phyloP scores from a whole-genome alignment of 352 stramenopile species.

The Blastocystis sp. region DNA sequence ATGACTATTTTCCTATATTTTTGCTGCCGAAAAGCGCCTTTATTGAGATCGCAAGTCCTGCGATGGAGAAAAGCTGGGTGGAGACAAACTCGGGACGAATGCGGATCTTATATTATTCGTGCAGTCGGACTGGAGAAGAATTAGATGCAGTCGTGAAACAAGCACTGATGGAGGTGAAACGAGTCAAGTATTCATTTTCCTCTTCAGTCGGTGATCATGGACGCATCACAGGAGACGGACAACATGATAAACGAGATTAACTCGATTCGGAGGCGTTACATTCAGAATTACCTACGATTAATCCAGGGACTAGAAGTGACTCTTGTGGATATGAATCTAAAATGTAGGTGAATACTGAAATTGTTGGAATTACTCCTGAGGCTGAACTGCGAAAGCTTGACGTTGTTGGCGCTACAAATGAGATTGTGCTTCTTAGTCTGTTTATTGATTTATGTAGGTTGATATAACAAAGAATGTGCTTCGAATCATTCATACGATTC shows the following conservation, averaged over 20 bases:
- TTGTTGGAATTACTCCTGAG: neutral
- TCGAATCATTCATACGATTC: neutral
- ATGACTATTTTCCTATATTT: constrained; percentile 32
- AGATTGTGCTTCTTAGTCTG: neutral
- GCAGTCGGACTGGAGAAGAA: neutral
- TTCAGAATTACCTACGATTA: neutral
- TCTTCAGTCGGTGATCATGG: neutral
- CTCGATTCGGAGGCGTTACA: neutral
- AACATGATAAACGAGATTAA: constrained; percentile 19
- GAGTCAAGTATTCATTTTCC: constrained; percentile 4
- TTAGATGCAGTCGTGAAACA: neutral
- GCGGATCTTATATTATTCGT: constrained; percentile 3
- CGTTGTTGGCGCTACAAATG: neutral
- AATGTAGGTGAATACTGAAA: neutral
- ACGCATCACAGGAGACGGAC: neutral
- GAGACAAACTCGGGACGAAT: neutral
- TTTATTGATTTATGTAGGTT: neutral
- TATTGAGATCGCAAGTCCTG: neutral
- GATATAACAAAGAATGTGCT: neutral
- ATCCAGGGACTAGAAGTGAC: neutral
- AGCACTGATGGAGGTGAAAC: neutral
- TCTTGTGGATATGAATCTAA: neutral
- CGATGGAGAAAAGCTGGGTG: neutral
- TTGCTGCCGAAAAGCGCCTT: constrained; percentile 28
- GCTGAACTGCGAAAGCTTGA: neutral